Conservation (phyloP, 805 yeast genomes). For the Naumovozyma castellii region DNA sequence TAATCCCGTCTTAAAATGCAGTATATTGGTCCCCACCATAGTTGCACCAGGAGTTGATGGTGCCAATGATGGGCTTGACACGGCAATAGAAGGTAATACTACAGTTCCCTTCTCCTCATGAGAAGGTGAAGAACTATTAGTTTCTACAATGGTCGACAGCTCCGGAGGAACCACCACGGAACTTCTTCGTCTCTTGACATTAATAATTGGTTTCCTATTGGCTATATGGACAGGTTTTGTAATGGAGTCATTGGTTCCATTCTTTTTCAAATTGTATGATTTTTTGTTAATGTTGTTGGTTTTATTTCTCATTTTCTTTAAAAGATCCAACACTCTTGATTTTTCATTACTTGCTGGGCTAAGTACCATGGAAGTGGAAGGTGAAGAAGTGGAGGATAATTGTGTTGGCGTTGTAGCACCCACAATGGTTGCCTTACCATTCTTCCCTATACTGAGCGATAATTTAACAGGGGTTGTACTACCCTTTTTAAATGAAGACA, state of each 20-base stretch:
- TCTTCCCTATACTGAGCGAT: conserved; percentile 22
- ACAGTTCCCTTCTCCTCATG: background rate
- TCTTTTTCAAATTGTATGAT: background rate
- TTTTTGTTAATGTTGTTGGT: conserved; percentile 1
- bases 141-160: background rate
- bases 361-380: background rate
- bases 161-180: background rate
- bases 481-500: conserved; percentile 1
- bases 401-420: conserved; percentile 3
- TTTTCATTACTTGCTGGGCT: conserved; percentile 14
- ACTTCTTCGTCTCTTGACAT: background rate
- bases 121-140: background rate
- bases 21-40: background rate
- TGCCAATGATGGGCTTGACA: conserved; percentile 1
- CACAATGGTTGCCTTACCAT: conserved; percentile 29
- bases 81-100: conserved; percentile 5
- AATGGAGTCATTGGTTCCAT: background rate
- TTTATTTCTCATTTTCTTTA: conserved; percentile 24
- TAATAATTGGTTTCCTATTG: background rate
- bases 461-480: conserved; percentile 13
- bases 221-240: background rate
- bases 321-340: conserved; percentile 19
- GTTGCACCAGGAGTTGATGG: conserved; percentile 2
- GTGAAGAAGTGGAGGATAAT: background rate
- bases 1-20: conserved; percentile 7